Evolutionary conservation across 768 basidiomycete genomes (phyloP), one percentile per base, ranked within the genome.

Genomic region (Russula sp.): DNA sequence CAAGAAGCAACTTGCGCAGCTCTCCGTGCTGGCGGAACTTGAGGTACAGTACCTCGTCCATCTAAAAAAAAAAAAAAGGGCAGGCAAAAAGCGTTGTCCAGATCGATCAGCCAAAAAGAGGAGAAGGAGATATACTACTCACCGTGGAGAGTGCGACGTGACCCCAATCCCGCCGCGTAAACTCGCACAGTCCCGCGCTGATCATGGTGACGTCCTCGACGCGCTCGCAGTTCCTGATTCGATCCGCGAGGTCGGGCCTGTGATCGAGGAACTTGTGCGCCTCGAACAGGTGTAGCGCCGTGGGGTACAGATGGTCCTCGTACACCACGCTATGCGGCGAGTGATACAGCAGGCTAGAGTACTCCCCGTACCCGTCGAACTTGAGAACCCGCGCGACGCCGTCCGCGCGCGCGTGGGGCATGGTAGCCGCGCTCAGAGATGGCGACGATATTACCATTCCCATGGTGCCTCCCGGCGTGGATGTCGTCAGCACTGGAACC

Each of bases 11-110:
- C 22, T 61, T 61, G 39, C 83, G 80, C 57, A 92, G 70, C 36
- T 79, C 74, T 0, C 80, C 74, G 68, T 93, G 87, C 73, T 92
- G 90, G 51, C 74, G 78, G 67, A 92, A 86, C 69, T 93, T 93
- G 63, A 78, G 67, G 63, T 78, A 78, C 52, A 90, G 67, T 39
- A 86, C 87, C 8, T 86, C 81, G 46, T 86, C 82, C 83, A 89
- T 82, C 88, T 88, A 52, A 1, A 56, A 51, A 51, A 45, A 56
- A n/a, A n/a, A n/a, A n/a, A n/a, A n/a, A n/a, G n/a, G n/a, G n/a
- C n/a, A n/a, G n/a, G n/a, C n/a, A n/a, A n/a, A n/a, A n/a, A n/a
- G n/a, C n/a, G 22, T 63, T 29, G 64, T 29, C 32, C 39, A 53
- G 29, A 47, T 11, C 20, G 8, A 35, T 8, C 13, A 46, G 14